Evolutionary conservation across 352 stramenopile genomes (phyloP).

Genomic region (Thalassiosira delicatula): DNA sequence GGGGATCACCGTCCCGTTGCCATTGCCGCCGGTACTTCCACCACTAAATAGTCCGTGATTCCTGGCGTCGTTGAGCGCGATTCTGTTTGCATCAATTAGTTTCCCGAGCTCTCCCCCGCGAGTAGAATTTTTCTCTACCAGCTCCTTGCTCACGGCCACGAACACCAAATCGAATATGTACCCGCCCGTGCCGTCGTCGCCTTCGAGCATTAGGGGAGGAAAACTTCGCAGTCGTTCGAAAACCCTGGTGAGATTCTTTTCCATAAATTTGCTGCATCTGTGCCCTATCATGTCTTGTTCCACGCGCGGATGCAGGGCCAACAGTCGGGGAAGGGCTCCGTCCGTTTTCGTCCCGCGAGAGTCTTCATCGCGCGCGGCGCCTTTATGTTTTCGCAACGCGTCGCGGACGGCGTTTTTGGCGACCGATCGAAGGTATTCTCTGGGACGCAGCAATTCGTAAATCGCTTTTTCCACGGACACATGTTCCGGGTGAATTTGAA

Average conservation of each 20-base stretch:
- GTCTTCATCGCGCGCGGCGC: neutral
- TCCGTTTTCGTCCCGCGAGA: neutral
- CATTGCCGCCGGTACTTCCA: neutral
- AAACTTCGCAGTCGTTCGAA: constrained; percentile 60
- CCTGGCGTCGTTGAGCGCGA: constrained; percentile 21
- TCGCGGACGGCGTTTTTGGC: constrained; percentile 8
- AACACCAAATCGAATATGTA: constrained; percentile 58
- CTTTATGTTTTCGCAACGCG: constrained; percentile 19
- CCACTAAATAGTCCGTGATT: constrained; percentile 28
- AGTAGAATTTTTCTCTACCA: constrained; percentile 22
- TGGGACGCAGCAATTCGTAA: constrained; percentile 47
- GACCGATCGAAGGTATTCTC: constrained; percentile 8
- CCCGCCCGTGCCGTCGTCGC: neutral
- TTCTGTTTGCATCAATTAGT: constrained; percentile 29
- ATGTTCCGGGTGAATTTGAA: constrained; percentile 32
- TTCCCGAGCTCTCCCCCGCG: neutral
- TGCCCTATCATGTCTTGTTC: constrained; percentile 80
- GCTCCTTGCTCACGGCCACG: constrained; percentile 41
- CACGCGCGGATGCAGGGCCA: constrained; percentile 74
- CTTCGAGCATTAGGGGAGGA: neutral
- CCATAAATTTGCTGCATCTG: constrained; percentile 60
- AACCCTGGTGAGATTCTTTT: constrained; percentile 70
- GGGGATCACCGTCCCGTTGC: constrained; percentile 22
- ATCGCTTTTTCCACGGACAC: constrained; percentile 40
- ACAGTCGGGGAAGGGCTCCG: neutral